A percentile compares a stretch with the other conserved stretches of the same genome.
Conservation (phyloP, 2,329 filamentous ascomycete genomes). For the Arthrobotrys musiformis region DNA sequence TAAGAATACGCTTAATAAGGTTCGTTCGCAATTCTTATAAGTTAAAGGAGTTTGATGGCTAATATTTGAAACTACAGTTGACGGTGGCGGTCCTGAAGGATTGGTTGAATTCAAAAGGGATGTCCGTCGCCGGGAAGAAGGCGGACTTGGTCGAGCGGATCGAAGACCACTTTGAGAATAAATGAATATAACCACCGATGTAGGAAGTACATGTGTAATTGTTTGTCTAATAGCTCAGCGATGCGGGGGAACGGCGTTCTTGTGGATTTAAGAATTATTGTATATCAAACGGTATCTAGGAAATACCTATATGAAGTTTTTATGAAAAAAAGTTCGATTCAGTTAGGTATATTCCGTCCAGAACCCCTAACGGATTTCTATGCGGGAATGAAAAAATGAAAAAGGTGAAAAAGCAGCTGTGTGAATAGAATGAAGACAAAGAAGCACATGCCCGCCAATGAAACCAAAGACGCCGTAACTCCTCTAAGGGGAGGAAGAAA, state of each 20-base stretch:
- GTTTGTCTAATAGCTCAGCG: neutral
- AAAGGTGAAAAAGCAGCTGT: neutral
- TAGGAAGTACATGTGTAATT: neutral
- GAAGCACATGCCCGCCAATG: conserved; percentile 1
- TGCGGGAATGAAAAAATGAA: neutral
- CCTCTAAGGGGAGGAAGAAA: conserved; percentile 14
- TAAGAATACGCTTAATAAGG: conserved; percentile 64
- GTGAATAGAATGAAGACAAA: neutral
- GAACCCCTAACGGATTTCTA: too few species aligned
- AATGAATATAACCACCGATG: conserved; percentile 57
- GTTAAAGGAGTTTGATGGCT: conserved; percentile 1
- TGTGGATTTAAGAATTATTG: neutral
- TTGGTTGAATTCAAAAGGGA: conserved; percentile 64
- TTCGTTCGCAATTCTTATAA: conserved; percentile 56
- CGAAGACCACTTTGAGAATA: conserved; percentile 66
- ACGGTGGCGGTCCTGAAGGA: conserved; percentile 66
- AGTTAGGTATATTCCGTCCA: neutral
- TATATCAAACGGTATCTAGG: neutral
- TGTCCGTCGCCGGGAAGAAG: conserved; percentile 65
- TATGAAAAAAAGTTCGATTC: neutral
- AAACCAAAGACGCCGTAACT: conserved; percentile 19
- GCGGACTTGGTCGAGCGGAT: conserved; percentile 67
- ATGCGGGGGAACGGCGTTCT: conserved; percentile 5
- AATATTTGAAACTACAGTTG: conserved; percentile 61
- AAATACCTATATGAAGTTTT: neutral